Base-by-base conservation (phyloP, 768 basidiomycete species). In the Paxillus involutus region DNA sequence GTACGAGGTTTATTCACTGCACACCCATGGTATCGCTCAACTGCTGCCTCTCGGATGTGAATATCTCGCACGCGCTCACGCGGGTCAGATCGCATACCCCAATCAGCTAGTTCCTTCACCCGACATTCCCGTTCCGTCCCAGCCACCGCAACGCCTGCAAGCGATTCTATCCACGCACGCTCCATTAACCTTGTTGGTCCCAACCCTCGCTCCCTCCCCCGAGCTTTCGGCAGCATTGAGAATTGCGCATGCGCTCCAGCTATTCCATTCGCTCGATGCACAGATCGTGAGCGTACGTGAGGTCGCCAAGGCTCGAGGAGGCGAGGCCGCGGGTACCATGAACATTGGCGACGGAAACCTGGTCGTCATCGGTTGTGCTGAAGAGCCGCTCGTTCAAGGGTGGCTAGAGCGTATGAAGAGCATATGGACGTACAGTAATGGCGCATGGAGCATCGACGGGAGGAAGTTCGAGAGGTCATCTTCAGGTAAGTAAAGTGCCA, bases 221-320 rank as follows among this genome's bases (percentile, higher is more conserved):
- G 76, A 78, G 30, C 62, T 80, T 9, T 81, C 80, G 0, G 68
- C 84, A 3, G 91, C 89, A 3, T 65, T 78, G 11, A 77, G 92
- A 12, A 71, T 94, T 21, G 83, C 86, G 3, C 83, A 91, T 63
- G 80, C 83, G 56, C 71, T 94, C 16, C 71, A 81, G 32, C 62
- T 82, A 0, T 91, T 87, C 68, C 87, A 91, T 63, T 77, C 81
- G 53, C 66, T 94, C 19, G 91, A 93, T 56, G 67, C 81, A 0
- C 78, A 83, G 45, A 83, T 95, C 42, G 84, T 47, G 58, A 65
- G 33, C 78, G 78, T 59, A 45, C 11, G 47, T 40, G 68, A 70
- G 37, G 19, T 59, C 57, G 51, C 65, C n/a, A 40, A 6, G 29
- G 16, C 29, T 6, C 21, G 59, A 57, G 77, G 74, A 1, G 10